Evolutionary conservation across 2,329 filamentous ascomycete species (phyloP), one percentile per base, ranked within the genome.

Genomic region (Akanthomyces uredinophilus): DNA sequence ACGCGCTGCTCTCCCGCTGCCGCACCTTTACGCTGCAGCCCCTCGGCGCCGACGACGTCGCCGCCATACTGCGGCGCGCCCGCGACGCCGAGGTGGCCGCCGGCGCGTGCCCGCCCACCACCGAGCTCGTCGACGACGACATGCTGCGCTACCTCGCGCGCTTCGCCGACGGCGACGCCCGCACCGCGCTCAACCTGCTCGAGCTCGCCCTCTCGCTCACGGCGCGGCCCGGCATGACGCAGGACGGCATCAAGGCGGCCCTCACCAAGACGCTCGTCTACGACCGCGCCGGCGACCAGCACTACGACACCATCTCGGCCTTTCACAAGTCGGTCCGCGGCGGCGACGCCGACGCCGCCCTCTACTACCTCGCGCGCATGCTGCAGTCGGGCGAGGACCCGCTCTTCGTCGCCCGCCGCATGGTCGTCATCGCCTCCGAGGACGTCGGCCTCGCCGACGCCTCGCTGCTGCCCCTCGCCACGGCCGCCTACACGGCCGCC

Each of bases 341-440:
- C 46, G 89, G 87, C 61, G 88, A 97, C 70, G 75, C 94, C 0
- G 90, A 98, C 73, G 95, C 94, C 0, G 84, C 94, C 0, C 82
- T 99, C 1, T 99, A 98, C 78, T 99, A 98, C 73, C 85, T 99
- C 1, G 91, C 91, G 0, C 88, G 95, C 41, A 99, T 99, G 95
- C 85, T 99, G 5, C 90, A 96, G 70, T 95, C 91, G 0, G 94
- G 94, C 63, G 94, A 98, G 75, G 95, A 98, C 69, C 91, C 94
- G 0, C 81, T 97, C 1, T 98, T 94, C 74, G 88, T 99, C 61
- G 94, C 95, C 5, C 87, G 95, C 1, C 88, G 95, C 39, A 91
- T 99, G 81, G 89, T 99, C 7, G 93, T 98, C 14, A 92, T 98
- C 58, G 94, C 95, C 0, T 95, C 90, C 1, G 95, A 99, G 73